Evolutionary conservation across 2,329 filamentous ascomycete genomes (phyloP).

Genomic region (Fusarium napiforme): DNA sequence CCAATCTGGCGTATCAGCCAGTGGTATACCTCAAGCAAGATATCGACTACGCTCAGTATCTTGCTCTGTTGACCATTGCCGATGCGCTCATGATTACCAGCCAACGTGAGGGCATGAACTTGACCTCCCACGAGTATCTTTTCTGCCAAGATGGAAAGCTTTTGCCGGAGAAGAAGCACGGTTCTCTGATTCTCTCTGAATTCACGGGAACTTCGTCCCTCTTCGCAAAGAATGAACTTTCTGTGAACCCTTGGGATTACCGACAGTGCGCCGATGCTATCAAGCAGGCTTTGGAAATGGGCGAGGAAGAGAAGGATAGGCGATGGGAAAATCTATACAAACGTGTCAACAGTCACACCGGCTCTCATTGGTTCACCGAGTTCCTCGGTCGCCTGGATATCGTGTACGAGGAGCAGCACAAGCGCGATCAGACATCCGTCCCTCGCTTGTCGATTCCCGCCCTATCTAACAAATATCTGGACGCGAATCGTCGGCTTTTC

Average conservation of each 20-base stretch:
- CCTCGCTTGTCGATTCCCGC: slow-evolving; percentile 80
- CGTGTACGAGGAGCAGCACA: slow-evolving; percentile 85
- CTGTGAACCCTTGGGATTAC: slow-evolving; percentile 97
- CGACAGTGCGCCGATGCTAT: slow-evolving; percentile 88
- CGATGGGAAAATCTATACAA: slow-evolving; percentile 81
- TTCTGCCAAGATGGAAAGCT: slow-evolving; percentile 88
- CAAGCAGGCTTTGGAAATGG: slow-evolving; percentile 84
- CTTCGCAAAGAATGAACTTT: slow-evolving; percentile 81
- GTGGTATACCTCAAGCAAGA: slow-evolving; percentile 95
- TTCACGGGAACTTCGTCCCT: slow-evolving; percentile 93
- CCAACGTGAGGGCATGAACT: slow-evolving; percentile 95
- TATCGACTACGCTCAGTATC: slow-evolving; percentile 90
- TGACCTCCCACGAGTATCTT: slow-evolving; percentile 94
- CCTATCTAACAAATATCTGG: slow-evolving; percentile 73
- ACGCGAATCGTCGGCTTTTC: slow-evolving; percentile 78
- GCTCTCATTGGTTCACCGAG: slow-evolving; percentile 84
- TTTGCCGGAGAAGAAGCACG: slow-evolving; percentile 78
- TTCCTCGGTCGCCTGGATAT: slow-evolving; percentile 77
- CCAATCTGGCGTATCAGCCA: slow-evolving; percentile 90
- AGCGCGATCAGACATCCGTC: slow-evolving; percentile 85
- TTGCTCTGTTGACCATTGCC: slow-evolving; percentile 89
- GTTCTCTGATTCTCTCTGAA: slow-evolving; percentile 90
- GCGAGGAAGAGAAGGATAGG: slow-evolving; percentile 74
- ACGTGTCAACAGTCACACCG: slow-evolving; percentile 83
- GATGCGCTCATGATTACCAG: slow-evolving; percentile 95